These are phyloP conservation scores for Pythium brassicae DNA, from an alignment of 352 stramenopile species.

Conservation along the genomic window DNA sequence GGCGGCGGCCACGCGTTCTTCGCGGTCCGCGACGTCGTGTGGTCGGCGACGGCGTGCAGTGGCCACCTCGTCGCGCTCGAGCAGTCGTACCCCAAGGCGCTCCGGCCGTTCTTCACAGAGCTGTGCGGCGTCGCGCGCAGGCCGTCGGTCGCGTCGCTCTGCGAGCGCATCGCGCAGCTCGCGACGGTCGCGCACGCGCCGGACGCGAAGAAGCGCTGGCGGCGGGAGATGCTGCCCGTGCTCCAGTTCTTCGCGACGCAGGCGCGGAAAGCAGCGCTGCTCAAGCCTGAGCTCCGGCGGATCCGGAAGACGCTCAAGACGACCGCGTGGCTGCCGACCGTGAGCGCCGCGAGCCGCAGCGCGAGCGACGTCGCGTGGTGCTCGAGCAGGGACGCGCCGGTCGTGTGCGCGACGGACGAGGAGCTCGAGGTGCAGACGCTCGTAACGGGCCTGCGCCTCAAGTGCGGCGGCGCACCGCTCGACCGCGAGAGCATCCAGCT, in stretches of 20 bases:
- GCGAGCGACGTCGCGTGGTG: conserved; percentile 17
- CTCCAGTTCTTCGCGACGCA: conserved; percentile 36
- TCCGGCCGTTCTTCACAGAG: conserved; percentile 60
- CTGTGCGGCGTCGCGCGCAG: conserved; percentile 63
- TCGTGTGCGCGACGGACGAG: conserved; percentile 22
- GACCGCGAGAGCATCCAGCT: conserved; percentile 18
- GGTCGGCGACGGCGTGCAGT: conserved; percentile 31
- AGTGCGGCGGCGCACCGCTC: conserved; percentile 5
- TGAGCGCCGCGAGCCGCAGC: conserved; percentile 3
- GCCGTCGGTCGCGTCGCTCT: conserved; percentile 46
- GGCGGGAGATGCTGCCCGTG: conserved; percentile 34
- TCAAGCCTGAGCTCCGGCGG: conserved; percentile 30
- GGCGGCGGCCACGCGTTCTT: conserved; percentile 17
- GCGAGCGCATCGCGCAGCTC: conserved; percentile 22
- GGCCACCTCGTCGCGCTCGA: conserved; percentile 35
- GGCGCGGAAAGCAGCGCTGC: conserved; percentile 35
- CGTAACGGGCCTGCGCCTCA: conserved; percentile 22
- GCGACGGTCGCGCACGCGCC: background rate
- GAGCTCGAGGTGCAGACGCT: conserved; percentile 42
- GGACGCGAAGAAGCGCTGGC: conserved; percentile 23
- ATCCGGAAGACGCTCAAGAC: conserved; percentile 45
- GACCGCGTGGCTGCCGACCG: conserved; percentile 28
- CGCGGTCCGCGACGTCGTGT: conserved; percentile 30
- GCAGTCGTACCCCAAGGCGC: conserved; percentile 39
- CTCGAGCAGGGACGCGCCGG: conserved; percentile 24